Evolutionary conservation across 352 stramenopile genomes (phyloP).

Genomic region (Phytopythium sindhum): DNA sequence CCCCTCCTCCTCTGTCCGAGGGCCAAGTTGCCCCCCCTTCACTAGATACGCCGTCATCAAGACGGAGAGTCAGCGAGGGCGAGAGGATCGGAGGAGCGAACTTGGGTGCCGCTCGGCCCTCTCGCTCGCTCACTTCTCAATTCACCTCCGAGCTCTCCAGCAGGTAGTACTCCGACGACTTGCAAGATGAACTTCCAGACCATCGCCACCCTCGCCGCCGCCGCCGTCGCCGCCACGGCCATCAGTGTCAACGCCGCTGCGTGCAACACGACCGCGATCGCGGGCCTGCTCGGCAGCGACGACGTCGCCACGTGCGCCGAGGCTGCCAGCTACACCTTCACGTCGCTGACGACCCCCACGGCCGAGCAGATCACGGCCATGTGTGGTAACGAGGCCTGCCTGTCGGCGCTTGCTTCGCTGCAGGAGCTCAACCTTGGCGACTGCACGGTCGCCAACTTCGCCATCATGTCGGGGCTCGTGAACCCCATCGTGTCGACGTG

Average conservation of each 20-base stretch:
- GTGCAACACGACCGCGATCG: conserved; percentile 24
- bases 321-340: conserved; percentile 30
- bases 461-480: conserved; percentile 24
- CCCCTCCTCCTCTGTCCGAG: neutral
- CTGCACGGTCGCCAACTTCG: conserved; percentile 22
- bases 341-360: conserved; percentile 20
- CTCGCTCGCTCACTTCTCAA: conserved; percentile 6
- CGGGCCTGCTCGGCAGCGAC: conserved; percentile 19
- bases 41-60: neutral
- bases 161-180: conserved; percentile 1
- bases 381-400: conserved; percentile 31
- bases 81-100: neutral
- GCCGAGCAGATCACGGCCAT: conserved; percentile 23
- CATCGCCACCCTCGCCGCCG: conserved; percentile 6
- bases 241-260: conserved; percentile 7
- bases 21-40: neutral
- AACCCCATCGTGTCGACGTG: conserved; percentile 19
- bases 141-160: conserved; percentile 7
- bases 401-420: conserved; percentile 16
- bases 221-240: neutral
- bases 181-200: conserved; percentile 8
- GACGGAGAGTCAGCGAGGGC: neutral
- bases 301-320: conserved; percentile 24
- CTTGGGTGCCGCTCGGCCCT: neutral
- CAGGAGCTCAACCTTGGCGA: conserved; percentile 24